These are phyloP conservation scores for Trametes cinnabarina DNA, from an alignment of 768 basidiomycete species.

Conservation along the genomic window DNA sequence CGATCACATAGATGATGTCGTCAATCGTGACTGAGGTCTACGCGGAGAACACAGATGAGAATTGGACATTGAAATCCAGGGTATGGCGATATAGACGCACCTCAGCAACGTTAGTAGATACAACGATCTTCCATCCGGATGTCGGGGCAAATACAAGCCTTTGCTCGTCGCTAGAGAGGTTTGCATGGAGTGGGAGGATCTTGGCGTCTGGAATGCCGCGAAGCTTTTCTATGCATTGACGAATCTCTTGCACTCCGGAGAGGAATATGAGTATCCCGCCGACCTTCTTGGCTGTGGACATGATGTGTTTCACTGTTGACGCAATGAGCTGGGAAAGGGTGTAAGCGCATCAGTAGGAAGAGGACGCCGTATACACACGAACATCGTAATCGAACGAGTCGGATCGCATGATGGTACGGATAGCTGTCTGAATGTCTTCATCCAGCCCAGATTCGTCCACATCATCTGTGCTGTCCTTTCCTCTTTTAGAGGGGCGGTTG, in stretches of 20 bases:
- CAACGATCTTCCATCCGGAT: slow-evolving; percentile 77
- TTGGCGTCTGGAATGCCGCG: slow-evolving; percentile 35
- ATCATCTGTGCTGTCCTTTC: slow-evolving; percentile 38
- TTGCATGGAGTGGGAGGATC: slow-evolving; percentile 84
- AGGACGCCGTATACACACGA: neutral
- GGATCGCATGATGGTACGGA: slow-evolving; percentile 59
- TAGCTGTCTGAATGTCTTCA: slow-evolving; percentile 46
- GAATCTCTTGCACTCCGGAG: slow-evolving; percentile 88
- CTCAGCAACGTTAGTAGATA: slow-evolving; percentile 90
- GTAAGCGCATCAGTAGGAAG: neutral
- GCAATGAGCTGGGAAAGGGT: slow-evolving; percentile 54
- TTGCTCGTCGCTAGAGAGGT: slow-evolving; percentile 83
- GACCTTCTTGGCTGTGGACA: slow-evolving; percentile 42
- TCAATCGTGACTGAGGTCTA: slow-evolving; percentile 91
- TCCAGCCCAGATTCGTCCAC: slow-evolving; percentile 55
- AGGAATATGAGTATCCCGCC: slow-evolving; percentile 86
- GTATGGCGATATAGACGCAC: slow-evolving; percentile 41
- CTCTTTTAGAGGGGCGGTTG: slow-evolving; percentile 32
- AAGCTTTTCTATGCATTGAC: slow-evolving; percentile 68
- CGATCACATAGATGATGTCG: slow-evolving; percentile 83
- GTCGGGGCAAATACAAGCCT: slow-evolving; percentile 66
- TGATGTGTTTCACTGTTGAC: slow-evolving; percentile 61
- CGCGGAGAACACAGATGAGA: neutral
- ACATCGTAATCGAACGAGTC: slow-evolving; percentile 77
- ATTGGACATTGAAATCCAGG: neutral